Percentiles rank a stretch among this genome's conserved stretches.
These are phyloP conservation scores for Rhododendron vialii DNA, from an alignment of 148 eudicot species.

Conservation along the genomic window DNA sequence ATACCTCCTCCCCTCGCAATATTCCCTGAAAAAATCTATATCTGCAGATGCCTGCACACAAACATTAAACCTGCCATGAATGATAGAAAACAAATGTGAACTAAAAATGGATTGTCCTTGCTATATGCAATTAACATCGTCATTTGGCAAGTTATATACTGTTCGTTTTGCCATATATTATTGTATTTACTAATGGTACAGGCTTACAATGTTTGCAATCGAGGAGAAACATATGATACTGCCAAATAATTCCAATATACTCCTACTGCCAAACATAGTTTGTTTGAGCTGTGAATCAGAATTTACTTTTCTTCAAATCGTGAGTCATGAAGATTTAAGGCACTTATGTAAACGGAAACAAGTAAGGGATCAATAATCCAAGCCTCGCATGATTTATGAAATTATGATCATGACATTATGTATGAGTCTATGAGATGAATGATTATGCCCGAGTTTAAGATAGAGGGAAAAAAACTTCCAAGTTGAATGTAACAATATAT, in stretches of 20 bases:
- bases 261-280: background rate
- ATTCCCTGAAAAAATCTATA: background rate
- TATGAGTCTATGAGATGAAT: no score
- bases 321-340: background rate
- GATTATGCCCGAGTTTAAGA: no score
- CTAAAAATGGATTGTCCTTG: background rate
- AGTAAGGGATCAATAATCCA: background rate
- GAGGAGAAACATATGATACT: background rate
- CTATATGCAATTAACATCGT: background rate
- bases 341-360: no score
- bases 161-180: background rate
- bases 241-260: background rate
- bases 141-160: background rate
- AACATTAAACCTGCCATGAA: background rate
- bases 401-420: no score
- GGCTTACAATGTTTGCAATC: background rate
- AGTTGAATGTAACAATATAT: no score
- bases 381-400: background rate
- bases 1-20: background rate
- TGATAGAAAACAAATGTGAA: background rate
- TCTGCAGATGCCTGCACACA: constrained; percentile 1
- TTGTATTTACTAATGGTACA: background rate
- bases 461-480: no score
- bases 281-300: background rate
- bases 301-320: background rate